phyloP scores from a whole-genome alignment of 352 stramenopile genomes.

The Pythium chondricola region DNA sequence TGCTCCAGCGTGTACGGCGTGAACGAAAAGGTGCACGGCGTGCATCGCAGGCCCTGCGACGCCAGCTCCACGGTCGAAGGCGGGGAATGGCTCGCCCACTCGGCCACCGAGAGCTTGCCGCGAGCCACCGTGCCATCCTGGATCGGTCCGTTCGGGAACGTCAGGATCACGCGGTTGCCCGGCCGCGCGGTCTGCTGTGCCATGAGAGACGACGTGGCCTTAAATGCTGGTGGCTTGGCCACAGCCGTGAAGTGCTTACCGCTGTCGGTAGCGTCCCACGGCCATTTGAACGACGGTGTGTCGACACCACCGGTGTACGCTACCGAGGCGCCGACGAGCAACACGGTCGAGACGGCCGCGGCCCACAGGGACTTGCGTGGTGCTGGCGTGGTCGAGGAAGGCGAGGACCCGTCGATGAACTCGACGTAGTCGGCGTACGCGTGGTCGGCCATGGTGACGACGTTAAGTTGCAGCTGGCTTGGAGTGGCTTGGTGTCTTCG shows the following conservation, averaged over 20 bases:
- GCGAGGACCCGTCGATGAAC: background rate
- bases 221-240: background rate
- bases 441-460: too few relatives aligned
- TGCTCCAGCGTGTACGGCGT: constrained; percentile 3
- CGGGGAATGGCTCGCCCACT: background rate
- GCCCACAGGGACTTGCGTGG: background rate
- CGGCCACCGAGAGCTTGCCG: background rate
- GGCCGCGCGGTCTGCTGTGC: background rate
- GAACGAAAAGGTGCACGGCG: constrained; percentile 1
- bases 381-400: background rate
- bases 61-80: constrained; percentile 2
- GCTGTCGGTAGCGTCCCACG: background rate
- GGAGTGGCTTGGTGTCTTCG: too few relatives aligned
- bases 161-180: background rate
- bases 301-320: background rate
- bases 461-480: too few relatives aligned
- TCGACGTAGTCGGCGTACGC: constrained; percentile 5
- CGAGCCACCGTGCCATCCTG: constrained; percentile 3
- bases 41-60: background rate
- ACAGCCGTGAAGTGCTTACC: background rate
- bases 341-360: background rate
- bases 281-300: background rate
- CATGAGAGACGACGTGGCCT: background rate
- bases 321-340: background rate
- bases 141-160: background rate